Evolutionary conservation across 805 yeast species (phyloP).

Genomic region (Suhomyces emberorum): DNA sequence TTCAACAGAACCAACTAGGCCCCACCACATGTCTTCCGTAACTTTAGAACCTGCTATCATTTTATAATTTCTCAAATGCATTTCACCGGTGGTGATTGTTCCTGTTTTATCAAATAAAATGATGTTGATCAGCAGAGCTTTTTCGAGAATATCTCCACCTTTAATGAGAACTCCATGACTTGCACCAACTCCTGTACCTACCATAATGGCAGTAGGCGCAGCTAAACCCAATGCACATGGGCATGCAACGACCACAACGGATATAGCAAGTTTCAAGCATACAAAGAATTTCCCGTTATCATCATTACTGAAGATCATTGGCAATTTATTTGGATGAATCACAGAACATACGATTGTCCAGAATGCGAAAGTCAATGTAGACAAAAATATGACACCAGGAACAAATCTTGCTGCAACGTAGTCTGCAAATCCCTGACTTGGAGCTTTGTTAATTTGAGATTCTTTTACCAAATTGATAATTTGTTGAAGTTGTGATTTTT

Average conservation of each 20-base stretch:
- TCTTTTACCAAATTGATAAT: conserved; percentile 83
- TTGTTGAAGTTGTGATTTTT: conserved; percentile 80
- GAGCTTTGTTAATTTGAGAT: conserved; percentile 86
- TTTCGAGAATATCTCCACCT: conserved; percentile 88
- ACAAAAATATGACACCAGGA: conserved; percentile 61
- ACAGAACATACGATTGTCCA: conserved; percentile 36
- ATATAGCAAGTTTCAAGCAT: conserved; percentile 76
- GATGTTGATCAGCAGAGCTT: conserved; percentile 57
- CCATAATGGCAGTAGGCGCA: conserved; percentile 99
- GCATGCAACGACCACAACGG: conserved; percentile 96
- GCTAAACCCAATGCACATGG: conserved; percentile 98
- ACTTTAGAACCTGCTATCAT: conserved; percentile 17
- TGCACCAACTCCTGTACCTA: conserved; percentile 97
- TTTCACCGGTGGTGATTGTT: conserved; percentile 82
- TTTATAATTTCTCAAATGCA: conserved; percentile 42
- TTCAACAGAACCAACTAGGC: conserved; percentile 58
- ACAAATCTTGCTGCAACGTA: conserved; percentile 81
- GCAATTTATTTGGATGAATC: conserved; percentile 28
- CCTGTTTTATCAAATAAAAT: conserved; percentile 95
- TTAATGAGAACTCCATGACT: conserved; percentile 83
- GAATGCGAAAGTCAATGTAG: conserved; percentile 57
- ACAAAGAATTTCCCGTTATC: conserved; percentile 58
- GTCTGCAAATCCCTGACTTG: conserved; percentile 88
- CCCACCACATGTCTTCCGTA: conserved; percentile 43
- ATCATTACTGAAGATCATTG: conserved; percentile 45